Base-by-base conservation (phyloP, 1,139 yeast genomes). In the Taphrina wiesneri region DNA sequence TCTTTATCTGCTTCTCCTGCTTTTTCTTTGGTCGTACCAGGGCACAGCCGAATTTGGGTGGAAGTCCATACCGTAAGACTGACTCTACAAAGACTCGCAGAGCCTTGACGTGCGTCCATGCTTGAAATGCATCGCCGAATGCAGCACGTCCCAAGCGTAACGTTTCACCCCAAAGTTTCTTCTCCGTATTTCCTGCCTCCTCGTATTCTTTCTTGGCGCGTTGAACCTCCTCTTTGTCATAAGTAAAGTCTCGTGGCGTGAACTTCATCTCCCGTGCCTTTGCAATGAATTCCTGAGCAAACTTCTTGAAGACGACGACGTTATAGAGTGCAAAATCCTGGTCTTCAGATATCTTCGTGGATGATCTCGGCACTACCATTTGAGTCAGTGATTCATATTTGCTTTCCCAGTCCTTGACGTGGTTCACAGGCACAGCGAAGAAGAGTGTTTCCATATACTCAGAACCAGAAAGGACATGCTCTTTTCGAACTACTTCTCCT, bases 31-130 rank as follows among this genome's bases (percentile, higher is more conserved):
- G 67, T 71, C 83, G 81, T 67, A 87, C 77, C 63, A 86, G 78
- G 71, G 78, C 85, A 67, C 88, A 85, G 74, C 86, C 84, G 76
- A 93, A 93, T 74, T 88, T 88, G 47, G 99, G 97, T 45, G 99
- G 99, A 70, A 93, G 83, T 0, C 99, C 99, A 76, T 93, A 93
- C 77, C 99, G 87, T 75, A 93, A 82, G 15, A 93, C 97, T 67
- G 84, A 79, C 73, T 85, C 88, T 30, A 85, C 87, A 73, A 80
- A 85, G 51, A 85, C 79, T 56, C 87, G 80, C 63, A 85, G 75
- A 5, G 84, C 82, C 78, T 91, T 91, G 72, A 93, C 84, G 77
- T 93, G 99, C 74, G 88, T 82, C 97, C 97, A 91, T 70, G 88
- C 85, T 71, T 89, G 82, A 70, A 89, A 81, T 65, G 91, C 85